Evolutionary conservation across 2,329 filamentous ascomycete species (phyloP).

Genomic region (Fulvia fulva): DNA sequence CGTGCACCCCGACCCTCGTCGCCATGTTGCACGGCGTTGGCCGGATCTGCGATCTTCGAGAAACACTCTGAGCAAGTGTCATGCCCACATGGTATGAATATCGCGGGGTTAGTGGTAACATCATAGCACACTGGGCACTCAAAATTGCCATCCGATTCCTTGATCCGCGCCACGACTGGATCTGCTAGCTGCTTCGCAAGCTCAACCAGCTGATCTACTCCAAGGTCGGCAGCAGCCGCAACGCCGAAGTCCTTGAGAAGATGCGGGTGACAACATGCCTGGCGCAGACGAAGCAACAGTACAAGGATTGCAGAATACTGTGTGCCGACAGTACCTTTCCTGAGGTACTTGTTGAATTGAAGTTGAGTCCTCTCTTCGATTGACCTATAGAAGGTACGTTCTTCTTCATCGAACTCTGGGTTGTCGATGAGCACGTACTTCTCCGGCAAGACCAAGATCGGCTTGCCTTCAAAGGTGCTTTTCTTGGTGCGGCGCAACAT

Average conservation of each 20-base stretch:
- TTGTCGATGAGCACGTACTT: constrained; percentile 60
- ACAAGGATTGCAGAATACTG: constrained; percentile 79
- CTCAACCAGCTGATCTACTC: constrained; percentile 54
- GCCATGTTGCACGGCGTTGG: constrained; percentile 55
- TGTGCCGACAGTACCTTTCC: constrained; percentile 61
- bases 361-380: constrained; percentile 65
- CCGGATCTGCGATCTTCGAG: constrained; percentile 61
- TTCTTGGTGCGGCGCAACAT: constrained; percentile 80
- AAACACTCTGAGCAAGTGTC: constrained; percentile 75
- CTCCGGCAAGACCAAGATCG: constrained; percentile 64
- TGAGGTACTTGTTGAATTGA: constrained; percentile 73
- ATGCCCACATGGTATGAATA: constrained; percentile 81
- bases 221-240: constrained; percentile 45
- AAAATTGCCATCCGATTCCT: constrained; percentile 54
- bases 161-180: constrained; percentile 65
- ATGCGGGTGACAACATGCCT: constrained; percentile 75
- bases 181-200: constrained; percentile 59
- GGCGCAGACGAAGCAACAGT: constrained; percentile 72
- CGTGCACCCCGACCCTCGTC: constrained; percentile 55
- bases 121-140: constrained; percentile 85
- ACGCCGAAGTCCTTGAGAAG: constrained; percentile 63
- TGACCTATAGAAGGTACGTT: constrained; percentile 60
- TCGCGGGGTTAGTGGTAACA: constrained; percentile 66
- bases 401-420: constrained; percentile 64
- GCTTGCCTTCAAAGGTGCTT: constrained; percentile 73